Conservation (phyloP, 2,329 filamentous ascomycete genomes). For the Pseudomassariella vexata region DNA sequence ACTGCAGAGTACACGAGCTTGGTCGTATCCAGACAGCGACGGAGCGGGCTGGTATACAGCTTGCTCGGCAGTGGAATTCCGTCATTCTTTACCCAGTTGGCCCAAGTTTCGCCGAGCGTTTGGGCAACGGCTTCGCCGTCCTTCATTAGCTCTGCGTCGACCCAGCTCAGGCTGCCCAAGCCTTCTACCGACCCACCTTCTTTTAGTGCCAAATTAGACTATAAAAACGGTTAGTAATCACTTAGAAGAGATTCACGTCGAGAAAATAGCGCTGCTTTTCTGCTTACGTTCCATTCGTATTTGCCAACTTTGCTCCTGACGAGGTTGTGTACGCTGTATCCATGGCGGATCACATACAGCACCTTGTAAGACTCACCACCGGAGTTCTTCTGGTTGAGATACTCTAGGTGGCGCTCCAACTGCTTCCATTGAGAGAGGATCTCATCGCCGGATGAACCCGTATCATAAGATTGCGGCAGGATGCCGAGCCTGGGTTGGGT, state of each 20-base stretch:
- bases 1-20: conserved; percentile 9
- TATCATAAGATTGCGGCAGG: too few species aligned
- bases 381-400: conserved; percentile 4
- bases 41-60: conserved; percentile 12
- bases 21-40: conserved; percentile 12
- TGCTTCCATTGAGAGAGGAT: conserved; percentile 10
- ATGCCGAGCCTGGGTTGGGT: too few species aligned
- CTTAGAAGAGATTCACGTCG: background rate
- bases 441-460: too few species aligned
- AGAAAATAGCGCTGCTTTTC: background rate
- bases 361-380: conserved; percentile 11
- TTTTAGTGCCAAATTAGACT: too few species aligned
- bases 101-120: conserved; percentile 6
- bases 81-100: conserved; percentile 3
- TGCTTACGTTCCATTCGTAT: conserved; percentile 6
- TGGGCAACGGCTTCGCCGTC: conserved; percentile 7
- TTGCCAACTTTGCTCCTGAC: conserved; percentile 9
- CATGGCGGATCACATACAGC: conserved; percentile 12
- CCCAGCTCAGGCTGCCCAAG: conserved; percentile 10
- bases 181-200: too few species aligned
- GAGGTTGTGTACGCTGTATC: conserved; percentile 11
- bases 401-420: conserved; percentile 6
- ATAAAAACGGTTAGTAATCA: too few species aligned
- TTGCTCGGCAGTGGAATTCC: conserved; percentile 9
- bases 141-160: conserved; percentile 9